Conservation (phyloP, 331 rosid species). For the Saraca asoca region DNA sequence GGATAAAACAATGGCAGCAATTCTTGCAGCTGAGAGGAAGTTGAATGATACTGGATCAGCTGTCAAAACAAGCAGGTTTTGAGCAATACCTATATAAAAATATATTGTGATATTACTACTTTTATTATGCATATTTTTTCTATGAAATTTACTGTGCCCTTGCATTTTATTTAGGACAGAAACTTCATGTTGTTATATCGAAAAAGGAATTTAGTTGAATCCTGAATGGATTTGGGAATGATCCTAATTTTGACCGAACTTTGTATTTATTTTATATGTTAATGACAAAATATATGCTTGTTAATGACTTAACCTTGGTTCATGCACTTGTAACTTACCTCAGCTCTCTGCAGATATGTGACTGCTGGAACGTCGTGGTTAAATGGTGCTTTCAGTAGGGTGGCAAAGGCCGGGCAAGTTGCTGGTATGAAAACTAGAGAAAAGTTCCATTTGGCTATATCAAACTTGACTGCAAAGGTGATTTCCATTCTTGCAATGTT, state of each 20-base stretch:
- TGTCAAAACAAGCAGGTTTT: conserved; percentile 91
- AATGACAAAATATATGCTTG: conserved; percentile 30
- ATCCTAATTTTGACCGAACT: not conserved
- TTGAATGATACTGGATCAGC: conserved; percentile 89
- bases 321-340: conserved; percentile 2
- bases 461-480: conserved; percentile 83
- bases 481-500: conserved; percentile 30
- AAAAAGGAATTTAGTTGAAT: not conserved
- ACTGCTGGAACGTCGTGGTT: conserved; percentile 84
- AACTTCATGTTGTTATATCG: too few species aligned
- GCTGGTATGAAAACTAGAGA: conserved; percentile 92
- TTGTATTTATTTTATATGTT: conserved; percentile 19
- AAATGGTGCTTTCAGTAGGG: conserved; percentile 87
- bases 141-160: conserved; percentile 6
- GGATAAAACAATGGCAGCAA: conserved; percentile 89
- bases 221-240: not conserved
- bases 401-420: conserved; percentile 80
- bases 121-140: not conserved
- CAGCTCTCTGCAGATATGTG: conserved; percentile 63
- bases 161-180: not conserved
- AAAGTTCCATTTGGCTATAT: conserved; percentile 71
- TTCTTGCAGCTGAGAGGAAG: conserved; percentile 84
- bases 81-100: not conserved
- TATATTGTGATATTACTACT: not conserved
- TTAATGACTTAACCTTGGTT: conserved; percentile 28